A percentile compares a stretch with the other conserved stretches of the same genome.
phyloP scores from a whole-genome alignment of 208 protist species.

The Novymonas esmeraldas region DNA sequence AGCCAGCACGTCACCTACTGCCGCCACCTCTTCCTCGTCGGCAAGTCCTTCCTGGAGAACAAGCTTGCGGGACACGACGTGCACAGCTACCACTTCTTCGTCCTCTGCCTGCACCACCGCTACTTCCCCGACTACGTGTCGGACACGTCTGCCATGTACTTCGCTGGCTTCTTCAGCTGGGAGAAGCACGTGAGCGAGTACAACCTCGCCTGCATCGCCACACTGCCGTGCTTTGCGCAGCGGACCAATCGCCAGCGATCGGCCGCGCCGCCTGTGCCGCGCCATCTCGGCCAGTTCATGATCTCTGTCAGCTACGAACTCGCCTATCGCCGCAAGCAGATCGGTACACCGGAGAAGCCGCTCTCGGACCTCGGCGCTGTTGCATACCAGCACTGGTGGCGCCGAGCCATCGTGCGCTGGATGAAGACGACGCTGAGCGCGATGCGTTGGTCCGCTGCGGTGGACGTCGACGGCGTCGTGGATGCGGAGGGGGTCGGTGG shows the following conservation, averaged over 20 bases:
- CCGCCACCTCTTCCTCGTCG: constrained; percentile 84
- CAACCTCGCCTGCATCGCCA: constrained; percentile 99
- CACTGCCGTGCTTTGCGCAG: constrained; percentile 94
- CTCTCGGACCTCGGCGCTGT: constrained; percentile 98
- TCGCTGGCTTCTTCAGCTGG: constrained; percentile 99
- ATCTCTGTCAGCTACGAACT: constrained; percentile 98
- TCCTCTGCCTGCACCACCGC: constrained; percentile 78
- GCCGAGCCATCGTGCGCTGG: constrained; percentile 60
- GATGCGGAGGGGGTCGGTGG: not conserved
- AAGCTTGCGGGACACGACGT: constrained; percentile 89
- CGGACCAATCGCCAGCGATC: constrained; percentile 10
- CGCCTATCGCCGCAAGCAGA: constrained; percentile 93
- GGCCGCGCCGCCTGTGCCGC: constrained; percentile 14
- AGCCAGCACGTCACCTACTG: constrained; percentile 80
- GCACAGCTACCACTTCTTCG: constrained; percentile 90
- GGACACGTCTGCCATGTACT: constrained; percentile 67
- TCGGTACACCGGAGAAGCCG: constrained; percentile 98
- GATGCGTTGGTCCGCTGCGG: constrained; percentile 16
- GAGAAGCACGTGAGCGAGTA: constrained; percentile 96
- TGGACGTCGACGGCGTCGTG: constrained; percentile 24
- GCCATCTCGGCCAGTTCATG: constrained; percentile 96
- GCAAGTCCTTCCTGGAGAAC: constrained; percentile 92
- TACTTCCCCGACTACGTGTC: constrained; percentile 78
- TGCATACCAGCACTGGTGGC: constrained; percentile 94
- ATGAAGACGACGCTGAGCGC: constrained; percentile 36